Conservation (phyloP, 139 green algal species). For the Chlamydomonas asymmetrica region DNA sequence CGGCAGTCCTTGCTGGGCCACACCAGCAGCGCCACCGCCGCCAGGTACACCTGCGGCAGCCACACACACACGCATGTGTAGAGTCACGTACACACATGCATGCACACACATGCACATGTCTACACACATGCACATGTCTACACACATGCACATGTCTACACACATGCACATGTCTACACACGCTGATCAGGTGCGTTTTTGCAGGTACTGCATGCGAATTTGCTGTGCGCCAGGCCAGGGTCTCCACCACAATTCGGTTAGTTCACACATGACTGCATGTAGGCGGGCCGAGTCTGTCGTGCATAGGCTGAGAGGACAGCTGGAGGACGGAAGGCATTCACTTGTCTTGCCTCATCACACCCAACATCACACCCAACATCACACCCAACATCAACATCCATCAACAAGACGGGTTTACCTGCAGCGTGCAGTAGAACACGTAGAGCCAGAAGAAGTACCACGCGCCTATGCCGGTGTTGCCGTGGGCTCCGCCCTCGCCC, state of each 20-base stretch:
- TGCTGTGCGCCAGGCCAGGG: no score
- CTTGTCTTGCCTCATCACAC: not conserved
- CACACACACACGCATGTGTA: not conserved
- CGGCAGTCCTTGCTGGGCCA: not conserved
- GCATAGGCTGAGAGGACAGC: no score
- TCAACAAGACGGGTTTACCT: not conserved
- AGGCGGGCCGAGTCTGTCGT: no score
- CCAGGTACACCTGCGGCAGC: slow-evolving; percentile 6
- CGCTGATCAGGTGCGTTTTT: not conserved
- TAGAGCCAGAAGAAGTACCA: slow-evolving; percentile 8
- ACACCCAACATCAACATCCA: not conserved
- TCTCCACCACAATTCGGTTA: not conserved
- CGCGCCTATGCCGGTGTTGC: no score
- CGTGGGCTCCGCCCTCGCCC: not conserved
- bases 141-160: not conserved
- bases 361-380: not conserved
- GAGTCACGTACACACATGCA: not conserved
- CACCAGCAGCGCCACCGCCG: not conserved
- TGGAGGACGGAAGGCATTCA: no score
- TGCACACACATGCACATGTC: not conserved
- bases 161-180: not conserved
- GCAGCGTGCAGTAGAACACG: not conserved
- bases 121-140: not conserved
- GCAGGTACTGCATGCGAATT: not conserved
- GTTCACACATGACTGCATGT: not conserved